A percentile compares a stretch with the other conserved stretches of the same genome.
These are phyloP conservation scores for Suillus paluster DNA, from an alignment of 768 basidiomycete species.

Conservation along the genomic window DNA sequence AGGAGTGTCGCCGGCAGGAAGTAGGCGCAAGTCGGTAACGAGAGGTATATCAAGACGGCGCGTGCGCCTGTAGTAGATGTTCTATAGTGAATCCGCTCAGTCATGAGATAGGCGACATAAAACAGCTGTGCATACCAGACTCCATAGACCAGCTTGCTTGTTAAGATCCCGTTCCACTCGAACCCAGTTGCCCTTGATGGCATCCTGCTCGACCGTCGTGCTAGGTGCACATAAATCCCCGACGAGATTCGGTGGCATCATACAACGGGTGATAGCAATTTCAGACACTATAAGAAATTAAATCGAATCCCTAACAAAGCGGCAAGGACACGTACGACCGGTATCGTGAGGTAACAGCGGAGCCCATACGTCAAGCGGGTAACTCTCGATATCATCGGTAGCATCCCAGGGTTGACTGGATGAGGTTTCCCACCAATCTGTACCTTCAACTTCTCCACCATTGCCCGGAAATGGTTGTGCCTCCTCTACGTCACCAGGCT, in stretches of 20 bases:
- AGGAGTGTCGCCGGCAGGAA: slow-evolving; percentile 58
- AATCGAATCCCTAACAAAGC: background rate
- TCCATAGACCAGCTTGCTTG: slow-evolving; percentile 59
- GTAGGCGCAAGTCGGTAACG: slow-evolving; percentile 71
- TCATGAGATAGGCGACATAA: background rate
- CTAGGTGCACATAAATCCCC: slow-evolving; percentile 69
- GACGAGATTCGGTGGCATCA: slow-evolving; percentile 60
- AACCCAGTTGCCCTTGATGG: slow-evolving; percentile 87
- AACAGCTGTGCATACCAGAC: slow-evolving; percentile 50
- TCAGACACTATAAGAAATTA: slow-evolving; percentile 61
- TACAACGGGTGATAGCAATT: slow-evolving; percentile 71
- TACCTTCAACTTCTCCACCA: slow-evolving; percentile 29
- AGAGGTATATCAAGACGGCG: slow-evolving; percentile 81
- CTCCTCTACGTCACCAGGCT: background rate
- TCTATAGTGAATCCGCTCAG: slow-evolving; percentile 35
- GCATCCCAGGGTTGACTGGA: slow-evolving; percentile 31
- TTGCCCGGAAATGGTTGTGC: slow-evolving; percentile 19
- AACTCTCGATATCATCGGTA: slow-evolving; percentile 60
- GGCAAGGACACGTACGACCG: slow-evolving; percentile 54
- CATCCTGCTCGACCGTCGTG: slow-evolving; percentile 72
- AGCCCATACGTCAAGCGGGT: slow-evolving; percentile 82
- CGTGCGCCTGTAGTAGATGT: slow-evolving; percentile 86
- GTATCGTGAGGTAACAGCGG: slow-evolving; percentile 78
- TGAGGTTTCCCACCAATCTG: slow-evolving; percentile 76
- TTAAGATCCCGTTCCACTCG: slow-evolving; percentile 85